These are phyloP conservation scores for Erythrophleum ivorense DNA, from an alignment of 331 rosid species.

Conservation along the genomic window DNA sequence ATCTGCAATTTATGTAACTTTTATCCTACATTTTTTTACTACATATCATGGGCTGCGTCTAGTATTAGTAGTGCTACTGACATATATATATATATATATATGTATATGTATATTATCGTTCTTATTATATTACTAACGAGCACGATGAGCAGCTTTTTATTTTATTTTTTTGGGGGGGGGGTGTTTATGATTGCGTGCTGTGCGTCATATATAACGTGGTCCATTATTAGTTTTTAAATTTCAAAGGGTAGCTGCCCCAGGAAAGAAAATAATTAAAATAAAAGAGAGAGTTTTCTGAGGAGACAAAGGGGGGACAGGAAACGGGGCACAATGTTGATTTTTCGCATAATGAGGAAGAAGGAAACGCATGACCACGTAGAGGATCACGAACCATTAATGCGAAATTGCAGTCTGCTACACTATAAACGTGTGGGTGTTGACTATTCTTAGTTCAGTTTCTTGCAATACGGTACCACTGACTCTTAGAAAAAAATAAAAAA, in stretches of 20 bases:
- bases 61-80: neutral
- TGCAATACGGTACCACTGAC: neutral
- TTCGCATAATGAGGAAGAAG: conserved; percentile 13
- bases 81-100: neutral
- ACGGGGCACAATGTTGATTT: conserved; percentile 23
- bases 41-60: neutral
- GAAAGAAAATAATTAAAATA: neutral
- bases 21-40: conserved; percentile 32
- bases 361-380: neutral
- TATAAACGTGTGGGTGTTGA: conserved; percentile 16
- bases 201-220: neutral
- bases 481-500: neutral
- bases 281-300: neutral
- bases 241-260: neutral
- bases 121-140: neutral
- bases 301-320: neutral
- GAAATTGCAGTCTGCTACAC: neutral
- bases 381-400: conserved; percentile 4
- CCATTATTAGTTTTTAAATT: neutral
- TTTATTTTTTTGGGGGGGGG: no score
- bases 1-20: neutral
- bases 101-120: no score
- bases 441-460: conserved; percentile 30
- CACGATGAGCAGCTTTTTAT: no score
- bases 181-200: neutral